Base-by-base conservation (phyloP, 768 basidiomycete genomes). In the Gymnopilus dilepis region DNA sequence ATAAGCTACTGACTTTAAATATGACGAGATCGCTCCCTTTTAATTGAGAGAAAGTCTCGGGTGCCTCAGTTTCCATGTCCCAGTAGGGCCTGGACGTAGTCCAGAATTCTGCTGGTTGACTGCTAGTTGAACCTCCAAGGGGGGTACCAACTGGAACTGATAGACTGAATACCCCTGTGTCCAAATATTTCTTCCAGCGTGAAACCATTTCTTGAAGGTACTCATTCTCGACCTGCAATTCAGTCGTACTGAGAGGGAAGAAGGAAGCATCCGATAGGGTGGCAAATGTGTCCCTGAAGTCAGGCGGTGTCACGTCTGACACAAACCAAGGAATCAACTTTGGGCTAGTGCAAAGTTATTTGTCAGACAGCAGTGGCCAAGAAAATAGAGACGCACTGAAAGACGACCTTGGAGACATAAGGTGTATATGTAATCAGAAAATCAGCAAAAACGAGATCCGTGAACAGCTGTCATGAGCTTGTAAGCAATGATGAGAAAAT, bases 321-420 rank as follows among this genome's bases (percentile, higher is more conserved):
- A 98, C 96, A 71, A 99, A 99, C 95, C 97, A 99, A 0, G 96
- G 96, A 54, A 98, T 91, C 8, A 91, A 78, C 73, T 99, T 98
- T 0, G 95, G 93, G 76, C 95, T 97, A 62, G 30, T 37, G 43
- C 33, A 15, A 31, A 26, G 3, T 31, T 33, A 28, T 56, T 19
- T 65, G n/a, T 15, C 22, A 38, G 13, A 15, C 15, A n/a, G 24
- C 61, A 56, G 8, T 12, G 59, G 15, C 2, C 2, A 34, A 24
- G 43, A 3, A 58, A 38, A 26, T 28, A 12, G 8, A 48, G 15
- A 82, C 86, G 61, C 53, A 97, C 95, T 99, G 97, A 76, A 98
- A 97, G 58, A 94, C 86, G 26, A 96, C 91, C 65, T 85, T 83
- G 12, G 84, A 83, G 52, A 95, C 85, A 70, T 90, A 89, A 0